Evolutionary conservation across 768 basidiomycete species (phyloP), one percentile per base, ranked within the genome.

Genomic region (Collybia sp.): DNA sequence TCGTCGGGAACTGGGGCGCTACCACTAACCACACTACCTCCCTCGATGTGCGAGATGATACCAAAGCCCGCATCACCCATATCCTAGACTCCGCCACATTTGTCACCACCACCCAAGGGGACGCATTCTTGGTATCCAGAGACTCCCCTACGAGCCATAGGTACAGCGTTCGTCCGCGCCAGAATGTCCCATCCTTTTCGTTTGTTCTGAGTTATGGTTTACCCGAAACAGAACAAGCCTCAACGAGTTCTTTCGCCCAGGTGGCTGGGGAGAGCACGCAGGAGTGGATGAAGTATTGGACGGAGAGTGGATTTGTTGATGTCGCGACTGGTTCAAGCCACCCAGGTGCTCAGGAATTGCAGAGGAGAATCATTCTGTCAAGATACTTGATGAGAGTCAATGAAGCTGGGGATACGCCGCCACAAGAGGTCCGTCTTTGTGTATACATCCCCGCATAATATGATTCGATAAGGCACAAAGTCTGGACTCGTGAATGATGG

Each of bases 371-470:
- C 33, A 72, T 81, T 37, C 53, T 80, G 32, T 79, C 77, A 31
- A 65, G 77, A 35, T 80, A 81, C 57, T 59, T 80, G 47, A 70
- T 81, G 70, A 65, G 73, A 19, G 77, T 80, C 9, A 82, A 82
- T 49, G 78, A 76, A 54, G 80, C 79, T 4, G 77, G 77, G 1
- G 70, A 76, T 53, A 63, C 59, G 11, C 79, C 79, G 2, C 75
- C 79, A 4, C 80, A 82, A 52, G 79, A 82, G 69, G 78, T 78
- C 53, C 44, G 69, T 51, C 19, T 12, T 41, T 18, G 16, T 9
- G n/a, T 15, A 34, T 35, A n/a, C n/a, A n/a, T 34, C 3, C 47
- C 17, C 40, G 45, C 44, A 43, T 31, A 8, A 10, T 6, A n/a
- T 32, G n/a, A 42, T 54, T 3, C 44, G 31, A 12, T 19, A 31